These are phyloP conservation scores for Kuraishia ogatae DNA, from an alignment of 805 yeast genomes.

Conservation along the genomic window DNA sequence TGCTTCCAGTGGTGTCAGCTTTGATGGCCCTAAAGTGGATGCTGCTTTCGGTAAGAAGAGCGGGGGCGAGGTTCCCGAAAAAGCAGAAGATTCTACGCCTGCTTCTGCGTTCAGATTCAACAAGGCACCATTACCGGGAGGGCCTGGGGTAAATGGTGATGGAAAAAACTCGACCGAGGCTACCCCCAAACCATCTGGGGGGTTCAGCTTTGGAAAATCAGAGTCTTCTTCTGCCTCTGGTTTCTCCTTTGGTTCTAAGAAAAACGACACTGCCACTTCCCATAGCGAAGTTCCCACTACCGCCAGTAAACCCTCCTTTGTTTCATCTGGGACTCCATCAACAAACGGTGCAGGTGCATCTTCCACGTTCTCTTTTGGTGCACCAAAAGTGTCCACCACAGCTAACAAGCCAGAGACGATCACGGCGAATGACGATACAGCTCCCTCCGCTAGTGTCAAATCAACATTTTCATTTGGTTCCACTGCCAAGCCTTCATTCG, in stretches of 20 bases:
- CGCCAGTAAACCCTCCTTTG: no score
- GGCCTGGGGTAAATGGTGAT: no score
- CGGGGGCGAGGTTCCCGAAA: no score
- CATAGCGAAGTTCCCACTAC: no score
- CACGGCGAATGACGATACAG: neutral
- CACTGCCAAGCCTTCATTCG: neutral
- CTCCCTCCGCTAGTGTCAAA: neutral
- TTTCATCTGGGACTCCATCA: neutral
- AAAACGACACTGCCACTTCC: neutral
- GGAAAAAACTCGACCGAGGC: no score
- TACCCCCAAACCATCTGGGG: no score
- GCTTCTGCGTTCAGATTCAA: no score
- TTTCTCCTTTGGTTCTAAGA: neutral
- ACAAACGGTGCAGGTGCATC: neutral
- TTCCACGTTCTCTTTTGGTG: neutral
- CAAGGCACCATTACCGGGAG: no score
- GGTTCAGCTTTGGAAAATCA: neutral
- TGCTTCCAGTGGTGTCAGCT: no score
- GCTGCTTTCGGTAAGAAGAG: no score
- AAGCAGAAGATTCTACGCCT: no score
- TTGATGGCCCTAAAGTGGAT: no score
- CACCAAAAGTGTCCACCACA: neutral
- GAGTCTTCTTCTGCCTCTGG: neutral
- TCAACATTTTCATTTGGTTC: slow-evolving; percentile 4
- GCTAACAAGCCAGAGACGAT: neutral